Percentiles rank a stretch among this genome's conserved stretches.
These are phyloP conservation scores for Apiotrichum mycotoxinovorans DNA, from an alignment of 1,284 basidiomycete genomes.

Conservation along the genomic window DNA sequence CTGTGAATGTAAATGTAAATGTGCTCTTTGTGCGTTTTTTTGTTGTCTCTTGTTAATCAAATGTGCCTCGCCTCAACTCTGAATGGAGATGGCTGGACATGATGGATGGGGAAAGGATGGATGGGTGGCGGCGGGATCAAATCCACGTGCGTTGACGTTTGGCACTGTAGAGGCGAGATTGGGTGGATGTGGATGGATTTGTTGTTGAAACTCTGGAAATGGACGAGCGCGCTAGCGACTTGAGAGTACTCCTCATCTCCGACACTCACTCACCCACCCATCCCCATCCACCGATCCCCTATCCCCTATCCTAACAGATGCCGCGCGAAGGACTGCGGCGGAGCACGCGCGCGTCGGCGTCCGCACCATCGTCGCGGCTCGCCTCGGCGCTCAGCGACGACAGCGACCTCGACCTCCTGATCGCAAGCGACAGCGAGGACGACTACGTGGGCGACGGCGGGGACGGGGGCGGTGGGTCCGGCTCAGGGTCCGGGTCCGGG, in stretches of 20 bases:
- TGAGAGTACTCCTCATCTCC: too few species aligned
- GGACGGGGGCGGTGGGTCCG: background rate
- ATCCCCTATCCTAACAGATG: background rate
- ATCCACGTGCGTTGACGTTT: background rate
- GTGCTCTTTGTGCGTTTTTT: too few species aligned
- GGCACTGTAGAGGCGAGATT: too few species aligned
- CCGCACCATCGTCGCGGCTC: constrained; percentile 13
- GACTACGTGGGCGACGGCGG: constrained; percentile 3
- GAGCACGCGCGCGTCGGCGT: constrained; percentile 20
- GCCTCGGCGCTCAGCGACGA: background rate
- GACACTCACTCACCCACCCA: too few species aligned
- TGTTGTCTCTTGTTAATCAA: too few species aligned
- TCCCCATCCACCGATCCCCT: background rate
- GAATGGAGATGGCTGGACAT: background rate
- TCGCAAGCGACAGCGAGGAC: background rate
- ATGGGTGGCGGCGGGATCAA: background rate
- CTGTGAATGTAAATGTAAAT: too few species aligned
- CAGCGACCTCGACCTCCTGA: constrained; percentile 1
- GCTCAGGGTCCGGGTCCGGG: background rate
- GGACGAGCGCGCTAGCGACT: too few species aligned
- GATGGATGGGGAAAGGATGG: background rate
- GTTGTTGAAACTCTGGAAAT: background rate
- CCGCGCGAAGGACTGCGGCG: constrained; percentile 17
- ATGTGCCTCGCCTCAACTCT: too few species aligned
- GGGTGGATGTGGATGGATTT: background rate